Evolutionary conservation across 1,139 yeast genomes (phyloP).

Genomic region (Nakaseomyces nivariensis): DNA sequence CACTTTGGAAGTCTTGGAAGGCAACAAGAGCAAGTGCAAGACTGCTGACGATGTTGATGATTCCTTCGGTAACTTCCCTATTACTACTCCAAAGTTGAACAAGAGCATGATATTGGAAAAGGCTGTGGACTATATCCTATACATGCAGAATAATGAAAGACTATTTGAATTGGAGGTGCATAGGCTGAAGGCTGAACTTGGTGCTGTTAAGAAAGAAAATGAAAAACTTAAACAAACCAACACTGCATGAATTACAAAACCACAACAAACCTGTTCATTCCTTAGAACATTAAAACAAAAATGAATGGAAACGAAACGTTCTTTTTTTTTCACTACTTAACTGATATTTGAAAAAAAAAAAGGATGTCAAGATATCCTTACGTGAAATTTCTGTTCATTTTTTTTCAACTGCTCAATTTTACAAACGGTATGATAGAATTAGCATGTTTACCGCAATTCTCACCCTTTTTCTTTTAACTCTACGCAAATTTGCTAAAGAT

Average conservation of each 20-base stretch:
- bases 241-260: not conserved
- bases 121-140: slow-evolving; percentile 51
- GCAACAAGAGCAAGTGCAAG: slow-evolving; percentile 8
- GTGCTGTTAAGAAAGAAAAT: slow-evolving; percentile 12
- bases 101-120: slow-evolving; percentile 58
- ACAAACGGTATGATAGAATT: not conserved
- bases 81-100: slow-evolving; percentile 37
- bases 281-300: no score
- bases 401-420: not conserved
- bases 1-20: slow-evolving; percentile 43
- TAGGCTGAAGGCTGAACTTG: slow-evolving; percentile 29
- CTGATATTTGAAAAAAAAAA: no score
- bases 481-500: slow-evolving; percentile 3
- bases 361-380: no score
- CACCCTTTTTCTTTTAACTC: not conserved
- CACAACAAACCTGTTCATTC: no score
- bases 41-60: slow-evolving; percentile 6
- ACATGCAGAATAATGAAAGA: slow-evolving; percentile 39
- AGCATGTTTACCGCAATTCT: not conserved
- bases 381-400: not conserved
- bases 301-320: not conserved
- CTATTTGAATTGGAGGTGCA: slow-evolving; percentile 26
- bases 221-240: slow-evolving; percentile 1
- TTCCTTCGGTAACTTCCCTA: slow-evolving; percentile 6
- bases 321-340: no score